Conservation (phyloP, 75 land plant species). For the Selaginella moellendorffii region DNA sequence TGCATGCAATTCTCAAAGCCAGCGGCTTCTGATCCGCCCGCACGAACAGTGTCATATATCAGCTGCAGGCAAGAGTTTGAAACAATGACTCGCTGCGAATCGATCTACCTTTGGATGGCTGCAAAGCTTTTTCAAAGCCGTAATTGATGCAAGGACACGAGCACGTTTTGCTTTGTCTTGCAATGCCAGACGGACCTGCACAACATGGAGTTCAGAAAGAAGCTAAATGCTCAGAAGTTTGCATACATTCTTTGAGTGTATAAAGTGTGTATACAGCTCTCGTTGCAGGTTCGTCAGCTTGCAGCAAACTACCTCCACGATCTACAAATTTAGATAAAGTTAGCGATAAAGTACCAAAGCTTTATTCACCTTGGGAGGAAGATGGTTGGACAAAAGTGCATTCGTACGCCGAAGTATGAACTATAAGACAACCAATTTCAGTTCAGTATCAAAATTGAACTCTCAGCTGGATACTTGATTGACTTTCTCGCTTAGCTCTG, state of each 20-base stretch:
- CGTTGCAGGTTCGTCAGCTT: conserved; percentile 73
- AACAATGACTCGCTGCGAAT: neutral
- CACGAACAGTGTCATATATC: conserved; percentile 78
- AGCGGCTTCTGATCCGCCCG: conserved; percentile 63
- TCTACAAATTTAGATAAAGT: conserved; percentile 34
- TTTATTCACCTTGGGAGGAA: conserved; percentile 86
- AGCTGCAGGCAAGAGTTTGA: conserved; percentile 63
- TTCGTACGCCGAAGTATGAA: conserved; percentile 91
- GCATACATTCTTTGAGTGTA: conserved; percentile 88
- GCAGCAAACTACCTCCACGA: conserved; percentile 96
- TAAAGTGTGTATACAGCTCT: conserved; percentile 69
- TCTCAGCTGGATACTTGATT: conserved; percentile 50
- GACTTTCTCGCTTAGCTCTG: conserved; percentile 82
- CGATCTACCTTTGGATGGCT: conserved; percentile 83
- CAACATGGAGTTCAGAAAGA: neutral
- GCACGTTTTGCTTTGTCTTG: conserved; percentile 58
- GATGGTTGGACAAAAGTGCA: conserved; percentile 81
- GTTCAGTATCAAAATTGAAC: neutral
- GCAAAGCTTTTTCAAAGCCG: conserved; percentile 87
- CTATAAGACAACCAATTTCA: conserved; percentile 27
- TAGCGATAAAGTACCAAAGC: neutral
- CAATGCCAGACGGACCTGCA: conserved; percentile 58
- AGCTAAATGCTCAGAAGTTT: neutral
- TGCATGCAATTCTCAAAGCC: conserved; percentile 82
- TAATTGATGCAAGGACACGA: conserved; percentile 80